Percentiles rank a stretch among this genome's conserved stretches.
phyloP scores from a whole-genome alignment of 345 rosid genomes.

The Gossypium anomalum region DNA sequence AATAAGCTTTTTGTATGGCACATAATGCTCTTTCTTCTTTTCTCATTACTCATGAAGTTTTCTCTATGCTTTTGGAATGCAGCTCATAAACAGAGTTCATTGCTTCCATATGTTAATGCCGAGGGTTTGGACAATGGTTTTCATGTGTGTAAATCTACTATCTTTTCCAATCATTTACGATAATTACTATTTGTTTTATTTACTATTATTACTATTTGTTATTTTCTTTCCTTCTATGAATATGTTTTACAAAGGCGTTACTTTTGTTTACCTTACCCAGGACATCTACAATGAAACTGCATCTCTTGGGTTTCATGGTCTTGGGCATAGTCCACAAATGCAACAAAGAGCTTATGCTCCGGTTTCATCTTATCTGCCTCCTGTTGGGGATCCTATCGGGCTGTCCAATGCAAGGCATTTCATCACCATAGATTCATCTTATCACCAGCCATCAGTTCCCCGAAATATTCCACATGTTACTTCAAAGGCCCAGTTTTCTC shows the following conservation, averaged over 20 bases:
- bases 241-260: conserved; percentile 11
- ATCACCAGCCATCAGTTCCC: conserved; percentile 30
- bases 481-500: conserved; percentile 29
- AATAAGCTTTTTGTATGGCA: background rate
- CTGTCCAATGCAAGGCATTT: conserved; percentile 31
- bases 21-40: conserved; percentile 14
- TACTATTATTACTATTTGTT: conserved; percentile 10
- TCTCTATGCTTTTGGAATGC: conserved; percentile 36
- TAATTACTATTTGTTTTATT: background rate
- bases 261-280: conserved; percentile 24
- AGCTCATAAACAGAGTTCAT: conserved; percentile 33
- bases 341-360: conserved; percentile 28
- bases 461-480: conserved; percentile 22
- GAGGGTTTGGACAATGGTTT: conserved; percentile 34
- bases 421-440: conserved; percentile 27
- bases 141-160: conserved; percentile 37
- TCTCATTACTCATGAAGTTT: conserved; percentile 13
- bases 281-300: conserved; percentile 31
- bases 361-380: conserved; percentile 22
- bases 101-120: conserved; percentile 27
- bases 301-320: conserved; percentile 33
- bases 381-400: conserved; percentile 25
- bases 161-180: conserved; percentile 9
- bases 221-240: conserved; percentile 4
- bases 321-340: conserved; percentile 30